These are phyloP conservation scores for Chlorociboria aeruginascens DNA, from an alignment of 495 filamentous ascomycete species.

Conservation along the genomic window DNA sequence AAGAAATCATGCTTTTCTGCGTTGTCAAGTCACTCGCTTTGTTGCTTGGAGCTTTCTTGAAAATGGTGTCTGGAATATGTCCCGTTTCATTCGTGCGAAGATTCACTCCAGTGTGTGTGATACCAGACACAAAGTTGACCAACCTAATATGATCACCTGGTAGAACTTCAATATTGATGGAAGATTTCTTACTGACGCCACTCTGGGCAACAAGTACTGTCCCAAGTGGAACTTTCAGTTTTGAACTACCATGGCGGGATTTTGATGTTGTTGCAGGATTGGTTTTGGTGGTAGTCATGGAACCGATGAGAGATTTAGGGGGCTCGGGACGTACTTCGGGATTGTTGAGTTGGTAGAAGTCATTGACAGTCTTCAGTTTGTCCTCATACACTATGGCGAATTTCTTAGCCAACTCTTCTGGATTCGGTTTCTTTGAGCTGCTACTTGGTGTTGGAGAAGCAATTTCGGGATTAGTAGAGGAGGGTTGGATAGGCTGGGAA, in stretches of 20 bases:
- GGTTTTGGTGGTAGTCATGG: slow-evolving; percentile 1
- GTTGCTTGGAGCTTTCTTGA: not conserved
- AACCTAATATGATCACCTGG: slow-evolving; percentile 13
- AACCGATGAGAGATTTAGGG: slow-evolving; percentile 1
- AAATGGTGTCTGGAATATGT: slow-evolving; percentile 13
- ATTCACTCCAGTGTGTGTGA: slow-evolving; percentile 7
- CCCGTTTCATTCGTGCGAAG: slow-evolving; percentile 3
- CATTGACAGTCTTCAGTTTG: slow-evolving; percentile 1
- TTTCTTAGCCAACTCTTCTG: not conserved
- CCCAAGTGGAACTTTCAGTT: slow-evolving; percentile 1
- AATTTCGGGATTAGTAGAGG: not conserved
- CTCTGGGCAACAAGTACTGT: slow-evolving; percentile 12
- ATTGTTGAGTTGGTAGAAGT: slow-evolving; percentile 16
- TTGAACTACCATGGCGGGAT: not conserved
- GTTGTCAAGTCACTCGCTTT: too few relatives aligned
- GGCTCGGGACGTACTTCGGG: slow-evolving; percentile 3
- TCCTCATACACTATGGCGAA: slow-evolving; percentile 9
- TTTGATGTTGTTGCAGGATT: not conserved
- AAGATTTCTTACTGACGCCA: not conserved
- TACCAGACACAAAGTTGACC: slow-evolving; percentile 13
- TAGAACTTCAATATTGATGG: slow-evolving; percentile 6
- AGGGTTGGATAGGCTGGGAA: too few relatives aligned
- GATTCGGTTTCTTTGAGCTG: not conserved
- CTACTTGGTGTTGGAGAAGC: not conserved
- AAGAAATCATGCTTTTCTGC: not conserved